These are phyloP conservation scores for Sclerotinia subarctica DNA, from an alignment of 2,329 filamentous ascomycete genomes.

Conservation along the genomic window DNA sequence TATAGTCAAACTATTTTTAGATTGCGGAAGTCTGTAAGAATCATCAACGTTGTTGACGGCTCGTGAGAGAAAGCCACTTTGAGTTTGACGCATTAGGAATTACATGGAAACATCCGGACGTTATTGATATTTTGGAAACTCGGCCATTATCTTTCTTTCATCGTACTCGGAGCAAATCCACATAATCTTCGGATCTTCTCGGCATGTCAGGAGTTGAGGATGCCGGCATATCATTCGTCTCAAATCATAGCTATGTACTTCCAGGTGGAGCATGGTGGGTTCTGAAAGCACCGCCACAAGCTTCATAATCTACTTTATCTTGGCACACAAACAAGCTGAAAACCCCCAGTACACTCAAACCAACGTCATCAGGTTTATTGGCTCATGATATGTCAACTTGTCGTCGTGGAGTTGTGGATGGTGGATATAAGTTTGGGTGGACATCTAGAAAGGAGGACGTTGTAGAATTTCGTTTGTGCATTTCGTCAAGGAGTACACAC, in stretches of 20 bases:
- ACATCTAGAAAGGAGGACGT: background rate
- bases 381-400: background rate
- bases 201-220: background rate
- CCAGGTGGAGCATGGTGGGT: background rate
- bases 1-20: background rate
- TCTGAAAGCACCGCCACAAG: conserved; percentile 11
- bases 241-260: background rate
- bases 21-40: background rate
- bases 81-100: background rate
- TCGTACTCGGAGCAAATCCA: background rate
- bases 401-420: background rate
- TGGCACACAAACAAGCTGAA: conserved; percentile 17
- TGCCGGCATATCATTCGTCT: background rate
- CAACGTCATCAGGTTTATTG: background rate
- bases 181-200: background rate
- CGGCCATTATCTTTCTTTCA: too few relatives aligned
- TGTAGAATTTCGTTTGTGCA: background rate
- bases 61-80: background rate
- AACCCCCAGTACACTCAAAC: background rate
- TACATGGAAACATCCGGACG: background rate
- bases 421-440: background rate
- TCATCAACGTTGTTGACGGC: background rate
- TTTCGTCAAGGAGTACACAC: too few relatives aligned
- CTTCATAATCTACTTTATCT: background rate
- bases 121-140: background rate